phyloP scores from a whole-genome alignment of 768 basidiomycete genomes.

The Xerocomus brunneocitrinus region DNA sequence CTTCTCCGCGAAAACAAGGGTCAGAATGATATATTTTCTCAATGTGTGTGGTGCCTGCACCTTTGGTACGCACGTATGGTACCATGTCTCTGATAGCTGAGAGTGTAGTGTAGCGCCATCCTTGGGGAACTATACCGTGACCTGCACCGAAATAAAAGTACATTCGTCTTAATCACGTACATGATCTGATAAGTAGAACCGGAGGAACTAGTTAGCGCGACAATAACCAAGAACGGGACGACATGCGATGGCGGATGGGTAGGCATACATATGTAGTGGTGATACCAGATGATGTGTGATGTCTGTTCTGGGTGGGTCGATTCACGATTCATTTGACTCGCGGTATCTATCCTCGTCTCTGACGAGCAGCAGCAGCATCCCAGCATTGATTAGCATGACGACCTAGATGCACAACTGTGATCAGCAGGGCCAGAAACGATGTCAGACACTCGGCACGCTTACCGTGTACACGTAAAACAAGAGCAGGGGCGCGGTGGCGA shows the following conservation, averaged over 20 bases:
- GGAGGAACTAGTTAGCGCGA: neutral
- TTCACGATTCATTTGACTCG: constrained; percentile 5
- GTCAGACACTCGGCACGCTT: neutral
- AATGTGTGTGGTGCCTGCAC: too few species aligned
- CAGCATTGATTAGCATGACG: constrained; percentile 12
- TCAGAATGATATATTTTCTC: too few species aligned
- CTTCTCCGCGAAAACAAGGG: too few species aligned
- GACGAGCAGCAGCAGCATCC: constrained; percentile 17
- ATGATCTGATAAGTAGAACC: neutral
- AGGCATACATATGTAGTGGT: neutral
- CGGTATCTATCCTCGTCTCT: constrained; percentile 21
- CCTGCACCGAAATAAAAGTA: neutral
- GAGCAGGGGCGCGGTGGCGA: constrained; percentile 17
- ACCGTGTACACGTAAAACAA: constrained; percentile 26
- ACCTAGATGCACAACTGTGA: constrained; percentile 5
- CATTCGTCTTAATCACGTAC: neutral
- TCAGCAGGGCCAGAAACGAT: neutral
- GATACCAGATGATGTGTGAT: neutral
- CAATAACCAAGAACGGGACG: neutral
- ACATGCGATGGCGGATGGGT: neutral
- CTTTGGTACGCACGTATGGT: too few species aligned
- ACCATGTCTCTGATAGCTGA: too few species aligned
- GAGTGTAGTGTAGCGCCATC: too few species aligned
- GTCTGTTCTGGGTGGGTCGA: neutral
- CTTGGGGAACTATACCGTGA: too few species aligned